Percentiles rank a stretch among this genome's conserved stretches.
These are phyloP conservation scores for Cytospora chrysosperma DNA, from an alignment of 2,329 filamentous ascomycete species.

Conservation along the genomic window DNA sequence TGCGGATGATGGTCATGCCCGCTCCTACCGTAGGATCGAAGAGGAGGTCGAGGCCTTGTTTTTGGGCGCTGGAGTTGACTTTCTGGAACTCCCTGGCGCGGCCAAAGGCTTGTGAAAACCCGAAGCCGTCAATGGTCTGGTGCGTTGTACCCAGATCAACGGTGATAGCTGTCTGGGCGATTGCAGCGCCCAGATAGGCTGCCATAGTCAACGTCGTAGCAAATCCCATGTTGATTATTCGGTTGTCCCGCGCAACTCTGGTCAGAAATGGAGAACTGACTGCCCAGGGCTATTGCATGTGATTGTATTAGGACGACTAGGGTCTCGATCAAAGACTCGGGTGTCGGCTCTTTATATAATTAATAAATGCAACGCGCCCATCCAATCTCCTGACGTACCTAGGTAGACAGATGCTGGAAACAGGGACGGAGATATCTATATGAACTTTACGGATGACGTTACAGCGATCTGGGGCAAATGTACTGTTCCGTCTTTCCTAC, in stretches of 20 bases:
- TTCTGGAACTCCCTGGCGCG: conserved; percentile 42
- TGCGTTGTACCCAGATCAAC: conserved; percentile 31
- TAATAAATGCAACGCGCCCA: neutral
- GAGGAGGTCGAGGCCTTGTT: conserved; percentile 43
- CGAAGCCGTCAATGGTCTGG: conserved; percentile 47
- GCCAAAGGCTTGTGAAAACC: conserved; percentile 48
- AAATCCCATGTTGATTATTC: neutral
- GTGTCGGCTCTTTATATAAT: neutral
- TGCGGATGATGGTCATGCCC: conserved; percentile 50
- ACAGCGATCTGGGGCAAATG: neutral
- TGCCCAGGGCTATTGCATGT: no score
- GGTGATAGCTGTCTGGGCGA: conserved; percentile 31
- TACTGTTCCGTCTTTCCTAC: neutral
- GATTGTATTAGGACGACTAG: neutral
- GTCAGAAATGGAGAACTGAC: no score
- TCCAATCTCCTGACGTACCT: neutral
- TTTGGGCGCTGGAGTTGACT: conserved; percentile 30
- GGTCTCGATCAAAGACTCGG: neutral
- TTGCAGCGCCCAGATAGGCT: neutral
- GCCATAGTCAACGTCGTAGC: neutral
- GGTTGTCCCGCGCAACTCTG: neutral
- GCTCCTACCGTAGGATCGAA: conserved; percentile 46
- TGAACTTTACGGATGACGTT: neutral
- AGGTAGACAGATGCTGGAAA: neutral
- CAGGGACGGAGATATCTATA: neutral